phyloP scores from a whole-genome alignment of 1,139 yeast species.

The Pichia sp. region DNA sequence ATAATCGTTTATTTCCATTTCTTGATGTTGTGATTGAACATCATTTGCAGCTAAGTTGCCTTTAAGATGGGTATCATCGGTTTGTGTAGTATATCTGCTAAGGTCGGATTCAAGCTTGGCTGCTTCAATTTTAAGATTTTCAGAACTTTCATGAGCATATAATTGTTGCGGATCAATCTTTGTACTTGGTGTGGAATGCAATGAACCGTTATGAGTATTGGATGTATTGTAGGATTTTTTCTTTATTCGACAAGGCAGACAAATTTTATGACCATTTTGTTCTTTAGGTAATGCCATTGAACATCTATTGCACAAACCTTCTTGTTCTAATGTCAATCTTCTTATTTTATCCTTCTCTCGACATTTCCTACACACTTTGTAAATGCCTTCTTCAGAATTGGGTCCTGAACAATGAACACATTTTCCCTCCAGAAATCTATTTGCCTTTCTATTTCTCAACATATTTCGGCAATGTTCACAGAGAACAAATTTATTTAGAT shows the following conservation, averaged over 20 bases:
- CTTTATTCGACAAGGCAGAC: constrained; percentile 45
- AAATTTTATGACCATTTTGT: constrained; percentile 50
- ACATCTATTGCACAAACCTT: constrained; percentile 60
- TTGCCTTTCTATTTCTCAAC: constrained; percentile 49
- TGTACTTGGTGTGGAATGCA: neutral
- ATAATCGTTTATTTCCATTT: neutral
- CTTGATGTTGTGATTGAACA: neutral
- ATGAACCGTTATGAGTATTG: neutral
- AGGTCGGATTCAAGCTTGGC: neutral
- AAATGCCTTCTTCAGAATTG: constrained; percentile 35
- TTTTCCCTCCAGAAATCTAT: constrained; percentile 54
- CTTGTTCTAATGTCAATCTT: constrained; percentile 47
- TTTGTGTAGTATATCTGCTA: neutral
- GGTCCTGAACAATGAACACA: constrained; percentile 68
- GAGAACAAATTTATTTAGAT: constrained; percentile 37
- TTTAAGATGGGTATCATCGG: neutral
- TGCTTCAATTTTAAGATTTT: neutral
- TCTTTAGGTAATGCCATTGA: constrained; percentile 43
- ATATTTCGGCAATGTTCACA: constrained; percentile 56
- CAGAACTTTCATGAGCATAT: constrained; percentile 1
- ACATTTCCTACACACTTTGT: constrained; percentile 59
- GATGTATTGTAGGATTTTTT: constrained; percentile 32
- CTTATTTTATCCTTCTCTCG: constrained; percentile 55
- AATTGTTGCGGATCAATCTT: constrained; percentile 3
- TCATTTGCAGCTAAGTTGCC: neutral